phyloP scores from a whole-genome alignment of 345 rosid genomes.

The Stellera chamaejasme region DNA sequence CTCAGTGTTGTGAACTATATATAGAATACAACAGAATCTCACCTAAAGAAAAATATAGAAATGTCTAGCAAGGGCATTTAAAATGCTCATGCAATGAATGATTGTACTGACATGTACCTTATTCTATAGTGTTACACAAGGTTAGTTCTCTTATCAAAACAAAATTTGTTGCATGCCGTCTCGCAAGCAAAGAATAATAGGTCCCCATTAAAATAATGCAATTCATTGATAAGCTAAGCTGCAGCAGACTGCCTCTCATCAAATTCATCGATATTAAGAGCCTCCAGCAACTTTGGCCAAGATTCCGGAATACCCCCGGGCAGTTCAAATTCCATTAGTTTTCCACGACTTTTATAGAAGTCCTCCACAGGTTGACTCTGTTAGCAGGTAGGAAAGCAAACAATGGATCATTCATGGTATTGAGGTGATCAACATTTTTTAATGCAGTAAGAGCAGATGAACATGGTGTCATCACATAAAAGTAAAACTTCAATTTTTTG shows the following conservation, averaged over 20 bases:
- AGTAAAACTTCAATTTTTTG: too few species aligned
- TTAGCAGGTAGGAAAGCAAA: slow-evolving; percentile 11
- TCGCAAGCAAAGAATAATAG: slow-evolving; percentile 48
- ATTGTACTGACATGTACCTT: slow-evolving; percentile 1
- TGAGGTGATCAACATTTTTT: too few species aligned
- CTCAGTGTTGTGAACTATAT: slow-evolving; percentile 12
- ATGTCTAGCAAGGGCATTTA: slow-evolving; percentile 6
- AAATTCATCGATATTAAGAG: slow-evolving; percentile 68
- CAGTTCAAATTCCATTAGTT: slow-evolving; percentile 71
- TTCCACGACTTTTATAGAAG: slow-evolving; percentile 60
- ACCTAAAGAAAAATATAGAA: slow-evolving; percentile 5
- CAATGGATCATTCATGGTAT: background rate
- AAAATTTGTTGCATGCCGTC: slow-evolving; percentile 46
- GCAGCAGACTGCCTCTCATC: slow-evolving; percentile 67
- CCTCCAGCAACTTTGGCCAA: slow-evolving; percentile 93
- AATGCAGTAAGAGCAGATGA: too few species aligned
- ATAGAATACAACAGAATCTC: slow-evolving; percentile 15
- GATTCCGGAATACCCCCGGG: slow-evolving; percentile 97
- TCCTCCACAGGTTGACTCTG: slow-evolving; percentile 95
- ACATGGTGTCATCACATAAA: too few species aligned
- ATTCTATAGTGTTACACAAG: background rate
- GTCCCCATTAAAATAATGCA: slow-evolving; percentile 21
- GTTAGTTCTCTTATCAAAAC: slow-evolving; percentile 18
- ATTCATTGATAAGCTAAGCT: slow-evolving; percentile 33
- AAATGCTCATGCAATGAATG: slow-evolving; percentile 10